These are phyloP conservation scores for Linnemannia schmuckeri DNA, from an alignment of 192 early-diverging fungal genomes.

Conservation along the genomic window DNA sequence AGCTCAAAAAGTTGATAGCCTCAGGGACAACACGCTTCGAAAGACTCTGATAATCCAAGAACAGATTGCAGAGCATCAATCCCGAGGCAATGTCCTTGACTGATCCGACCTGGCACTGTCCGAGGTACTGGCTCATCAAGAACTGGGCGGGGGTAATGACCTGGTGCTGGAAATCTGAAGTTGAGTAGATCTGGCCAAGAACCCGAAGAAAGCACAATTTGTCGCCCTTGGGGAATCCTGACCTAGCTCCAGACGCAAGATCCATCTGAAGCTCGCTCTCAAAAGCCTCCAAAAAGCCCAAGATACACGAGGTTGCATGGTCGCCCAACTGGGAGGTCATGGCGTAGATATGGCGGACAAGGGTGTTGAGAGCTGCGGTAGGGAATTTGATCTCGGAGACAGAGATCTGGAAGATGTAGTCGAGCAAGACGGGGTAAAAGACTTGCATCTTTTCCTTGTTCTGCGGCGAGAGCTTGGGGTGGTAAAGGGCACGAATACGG, in stretches of 20 bases:
- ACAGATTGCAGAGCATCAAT: constrained; percentile 80
- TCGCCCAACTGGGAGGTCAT: constrained; percentile 73
- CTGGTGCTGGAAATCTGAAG: constrained; percentile 92
- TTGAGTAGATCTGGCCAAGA: constrained; percentile 85
- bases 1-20: constrained; percentile 74
- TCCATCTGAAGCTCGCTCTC: constrained; percentile 61
- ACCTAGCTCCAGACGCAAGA: constrained; percentile 29
- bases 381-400: constrained; percentile 70
- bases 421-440: constrained; percentile 76
- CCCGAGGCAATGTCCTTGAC: constrained; percentile 78
- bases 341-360: constrained; percentile 73
- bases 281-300: constrained; percentile 66
- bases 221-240: constrained; percentile 64
- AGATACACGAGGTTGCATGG: constrained; percentile 67
- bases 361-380: constrained; percentile 62
- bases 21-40: constrained; percentile 85
- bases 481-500: constrained; percentile 87
- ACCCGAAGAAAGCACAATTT: constrained; percentile 77
- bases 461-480: constrained; percentile 83
- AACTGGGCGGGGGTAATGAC: constrained; percentile 89
- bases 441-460: constrained; percentile 83
- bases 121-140: constrained; percentile 83
- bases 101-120: constrained; percentile 70
- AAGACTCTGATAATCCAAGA: constrained; percentile 72
- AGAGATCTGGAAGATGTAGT: constrained; percentile 76